Evolutionary conservation across 2,329 filamentous ascomycete species (phyloP).

Genomic region (Botrytis cinerea): DNA sequence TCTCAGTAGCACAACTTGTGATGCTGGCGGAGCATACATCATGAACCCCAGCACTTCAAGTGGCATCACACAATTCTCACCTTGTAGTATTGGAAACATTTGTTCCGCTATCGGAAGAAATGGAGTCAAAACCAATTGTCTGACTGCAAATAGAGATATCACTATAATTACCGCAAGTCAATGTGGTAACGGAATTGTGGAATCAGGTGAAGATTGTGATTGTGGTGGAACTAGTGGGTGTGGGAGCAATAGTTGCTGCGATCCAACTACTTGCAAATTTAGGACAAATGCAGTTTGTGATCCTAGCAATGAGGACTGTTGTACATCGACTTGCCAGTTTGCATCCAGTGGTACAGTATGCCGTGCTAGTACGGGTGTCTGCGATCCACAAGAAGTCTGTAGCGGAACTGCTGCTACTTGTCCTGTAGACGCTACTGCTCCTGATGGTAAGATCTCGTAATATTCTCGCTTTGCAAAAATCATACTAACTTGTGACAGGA

Average conservation of each 20-base stretch:
- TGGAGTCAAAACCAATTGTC: constrained; percentile 73
- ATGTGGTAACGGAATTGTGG: constrained; percentile 97
- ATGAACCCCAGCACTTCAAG: constrained; percentile 90
- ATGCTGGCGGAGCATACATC: constrained; percentile 78
- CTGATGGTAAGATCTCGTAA: constrained; percentile 56
- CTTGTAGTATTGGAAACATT: constrained; percentile 90
- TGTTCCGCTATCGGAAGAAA: constrained; percentile 81
- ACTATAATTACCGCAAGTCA: constrained; percentile 78
- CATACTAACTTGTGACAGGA: constrained; percentile 41
- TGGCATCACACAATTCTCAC: constrained; percentile 77
- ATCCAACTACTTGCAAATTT: constrained; percentile 85
- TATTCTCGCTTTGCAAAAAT: not conserved
- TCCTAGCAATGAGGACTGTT: constrained; percentile 80
- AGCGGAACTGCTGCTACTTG: constrained; percentile 71
- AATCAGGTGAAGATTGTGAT: constrained; percentile 91
- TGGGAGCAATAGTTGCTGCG: constrained; percentile 76
- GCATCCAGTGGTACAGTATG: constrained; percentile 71
- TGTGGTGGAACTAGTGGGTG: constrained; percentile 79
- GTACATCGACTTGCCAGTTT: constrained; percentile 66
- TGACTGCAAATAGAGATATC: constrained; percentile 84
- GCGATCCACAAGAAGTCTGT: constrained; percentile 85
- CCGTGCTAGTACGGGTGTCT: constrained; percentile 74
- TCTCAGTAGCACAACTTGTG: constrained; percentile 65
- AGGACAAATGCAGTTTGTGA: constrained; percentile 73
- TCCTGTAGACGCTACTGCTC: constrained; percentile 67